Evolutionary conservation across 371 early-diverging fungal species (phyloP).

Genomic region (Gilbertella persicaria): DNA sequence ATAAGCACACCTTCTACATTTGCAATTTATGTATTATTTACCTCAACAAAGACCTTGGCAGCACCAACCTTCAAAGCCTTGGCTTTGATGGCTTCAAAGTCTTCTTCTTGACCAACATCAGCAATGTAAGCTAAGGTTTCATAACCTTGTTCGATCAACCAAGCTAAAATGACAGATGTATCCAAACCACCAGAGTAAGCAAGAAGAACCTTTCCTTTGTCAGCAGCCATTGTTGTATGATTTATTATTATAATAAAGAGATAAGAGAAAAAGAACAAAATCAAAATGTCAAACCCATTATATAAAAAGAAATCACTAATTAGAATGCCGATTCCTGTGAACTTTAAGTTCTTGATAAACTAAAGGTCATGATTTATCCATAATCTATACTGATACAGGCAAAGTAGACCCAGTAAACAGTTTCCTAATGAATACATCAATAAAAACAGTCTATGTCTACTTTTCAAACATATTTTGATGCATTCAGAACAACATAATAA

Average conservation of each 20-base stretch:
- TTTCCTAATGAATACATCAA: too few relatives aligned
- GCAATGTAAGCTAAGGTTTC: conserved; percentile 97
- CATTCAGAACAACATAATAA: too few relatives aligned
- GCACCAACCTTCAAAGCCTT: conserved; percentile 96
- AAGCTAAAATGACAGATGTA: conserved; percentile 96
- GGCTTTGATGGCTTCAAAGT: conserved; percentile 89
- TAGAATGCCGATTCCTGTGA: neutral
- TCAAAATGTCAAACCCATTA: neutral
- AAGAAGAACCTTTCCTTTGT: conserved; percentile 88
- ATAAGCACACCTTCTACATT: neutral
- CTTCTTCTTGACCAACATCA: conserved; percentile 97
- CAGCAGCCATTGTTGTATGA: conserved; percentile 40
- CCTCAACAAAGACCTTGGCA: conserved; percentile 92
- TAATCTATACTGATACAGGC: too few relatives aligned
- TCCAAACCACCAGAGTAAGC: conserved; percentile 98
- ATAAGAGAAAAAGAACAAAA: neutral
- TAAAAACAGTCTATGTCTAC: too few relatives aligned
- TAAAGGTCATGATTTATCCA: too few relatives aligned
- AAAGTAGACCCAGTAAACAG: too few relatives aligned
- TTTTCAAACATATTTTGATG: too few relatives aligned
- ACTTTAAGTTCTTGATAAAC: too few relatives aligned
- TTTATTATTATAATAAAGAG: conserved; percentile 2
- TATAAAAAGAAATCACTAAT: neutral
- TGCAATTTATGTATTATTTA: conserved; percentile 36
- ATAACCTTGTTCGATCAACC: conserved; percentile 97